These are phyloP conservation scores for Quercus variabilis DNA, from an alignment of 306 rosid genomes.

Conservation along the genomic window DNA sequence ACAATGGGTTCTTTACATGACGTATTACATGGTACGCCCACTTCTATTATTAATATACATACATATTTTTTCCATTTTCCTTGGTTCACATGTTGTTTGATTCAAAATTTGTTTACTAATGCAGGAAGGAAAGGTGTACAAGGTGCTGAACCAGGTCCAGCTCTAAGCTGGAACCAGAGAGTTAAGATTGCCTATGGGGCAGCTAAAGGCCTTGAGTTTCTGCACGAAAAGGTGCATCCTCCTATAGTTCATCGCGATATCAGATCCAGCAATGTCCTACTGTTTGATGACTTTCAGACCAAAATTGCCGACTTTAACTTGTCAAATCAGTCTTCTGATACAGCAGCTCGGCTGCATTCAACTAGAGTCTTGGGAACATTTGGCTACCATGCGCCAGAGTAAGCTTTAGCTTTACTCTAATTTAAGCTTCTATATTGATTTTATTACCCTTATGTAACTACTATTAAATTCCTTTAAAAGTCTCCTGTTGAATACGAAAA, in stretches of 20 bases:
- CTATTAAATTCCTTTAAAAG: background rate
- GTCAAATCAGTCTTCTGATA: slow-evolving; percentile 88
- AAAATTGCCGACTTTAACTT: slow-evolving; percentile 90
- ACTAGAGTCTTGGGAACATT: slow-evolving; percentile 98
- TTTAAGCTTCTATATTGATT: slow-evolving; percentile 7
- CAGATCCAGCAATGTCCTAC: slow-evolving; percentile 90
- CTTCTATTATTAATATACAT: background rate
- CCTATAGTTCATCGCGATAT: slow-evolving; percentile 87
- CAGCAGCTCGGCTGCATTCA: slow-evolving; percentile 88
- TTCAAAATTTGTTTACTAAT: slow-evolving; percentile 19
- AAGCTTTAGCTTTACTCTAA: slow-evolving; percentile 23
- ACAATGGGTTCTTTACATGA: slow-evolving; percentile 91
- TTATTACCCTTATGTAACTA: background rate
- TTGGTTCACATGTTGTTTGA: background rate
- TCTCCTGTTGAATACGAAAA: background rate
- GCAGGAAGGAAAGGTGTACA: slow-evolving; percentile 96
- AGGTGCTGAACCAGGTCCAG: slow-evolving; percentile 98
- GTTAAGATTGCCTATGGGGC: slow-evolving; percentile 89
- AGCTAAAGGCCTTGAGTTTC: slow-evolving; percentile 90
- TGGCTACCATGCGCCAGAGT: slow-evolving; percentile 99
- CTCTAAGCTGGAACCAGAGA: slow-evolving; percentile 76
- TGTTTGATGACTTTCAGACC: slow-evolving; percentile 64
- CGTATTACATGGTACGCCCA: slow-evolving; percentile 68
- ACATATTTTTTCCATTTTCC: background rate
- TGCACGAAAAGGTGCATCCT: slow-evolving; percentile 92